Conservation (phyloP, 352 stramenopile species). For the Thalassiosira livingstoniorum region DNA sequence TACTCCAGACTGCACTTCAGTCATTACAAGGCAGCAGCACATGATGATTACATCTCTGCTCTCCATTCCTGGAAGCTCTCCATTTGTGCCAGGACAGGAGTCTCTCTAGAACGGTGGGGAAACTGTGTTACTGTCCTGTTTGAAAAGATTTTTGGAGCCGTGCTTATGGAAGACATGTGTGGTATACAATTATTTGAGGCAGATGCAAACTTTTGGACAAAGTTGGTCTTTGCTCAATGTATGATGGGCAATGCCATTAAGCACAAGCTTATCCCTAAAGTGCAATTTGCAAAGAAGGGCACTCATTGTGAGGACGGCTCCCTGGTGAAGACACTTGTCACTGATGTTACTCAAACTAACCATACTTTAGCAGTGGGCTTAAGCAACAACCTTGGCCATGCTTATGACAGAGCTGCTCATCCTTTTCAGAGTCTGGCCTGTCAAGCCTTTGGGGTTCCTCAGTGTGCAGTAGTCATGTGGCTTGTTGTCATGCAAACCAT, state of each 20-base stretch:
- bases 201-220: constrained; percentile 24
- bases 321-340: constrained; percentile 18
- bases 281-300: constrained; percentile 27
- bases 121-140: constrained; percentile 9
- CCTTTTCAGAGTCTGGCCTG: constrained; percentile 20
- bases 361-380: constrained; percentile 9
- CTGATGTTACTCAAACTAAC: constrained; percentile 19
- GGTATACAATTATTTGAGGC: constrained; percentile 19
- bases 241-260: constrained; percentile 13
- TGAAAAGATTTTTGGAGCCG: constrained; percentile 16
- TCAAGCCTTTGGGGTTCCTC: constrained; percentile 14
- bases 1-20: too few relatives aligned
- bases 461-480: constrained; percentile 8
- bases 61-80: not conserved
- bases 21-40: not conserved
- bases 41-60: not conserved
- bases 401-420: constrained; percentile 42
- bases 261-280: not conserved
- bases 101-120: constrained; percentile 7
- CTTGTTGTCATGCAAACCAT: constrained; percentile 34
- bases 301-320: not conserved
- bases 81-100: not conserved
- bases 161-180: constrained; percentile 6
- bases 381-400: constrained; percentile 28
- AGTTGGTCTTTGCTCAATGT: constrained; percentile 20